phyloP scores from a whole-genome alignment of 371 early-diverging fungal species.

The Conidiobolus incongruus region DNA sequence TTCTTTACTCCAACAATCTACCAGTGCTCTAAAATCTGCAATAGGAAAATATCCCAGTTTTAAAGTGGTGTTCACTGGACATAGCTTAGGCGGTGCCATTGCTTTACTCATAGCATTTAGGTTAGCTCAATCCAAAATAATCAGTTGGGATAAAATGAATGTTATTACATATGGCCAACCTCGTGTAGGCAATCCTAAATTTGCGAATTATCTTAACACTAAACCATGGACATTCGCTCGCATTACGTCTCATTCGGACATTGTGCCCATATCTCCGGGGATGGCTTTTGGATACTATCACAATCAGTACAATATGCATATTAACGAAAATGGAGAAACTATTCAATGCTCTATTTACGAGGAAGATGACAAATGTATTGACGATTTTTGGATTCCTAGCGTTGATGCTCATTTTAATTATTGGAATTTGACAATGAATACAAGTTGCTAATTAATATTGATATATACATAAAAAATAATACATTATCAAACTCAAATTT shows the following conservation, averaged over 20 bases:
- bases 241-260: neutral
- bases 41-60: neutral
- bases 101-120: neutral
- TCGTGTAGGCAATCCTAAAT: neutral
- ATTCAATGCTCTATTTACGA: too few species aligned
- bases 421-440: too few species aligned
- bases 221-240: neutral
- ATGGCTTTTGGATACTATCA: too few species aligned
- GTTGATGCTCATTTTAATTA: too few species aligned
- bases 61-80: neutral
- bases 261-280: too few species aligned
- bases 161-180: constrained; percentile 2
- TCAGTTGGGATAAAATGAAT: neutral
- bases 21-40: neutral
- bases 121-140: neutral
- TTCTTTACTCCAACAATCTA: neutral
- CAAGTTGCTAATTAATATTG: too few species aligned
- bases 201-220: neutral
- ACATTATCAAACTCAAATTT: too few species aligned
- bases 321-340: too few species aligned
- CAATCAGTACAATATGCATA: too few species aligned
- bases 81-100: constrained; percentile 2
- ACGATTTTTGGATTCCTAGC: too few species aligned
- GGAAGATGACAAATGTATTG: too few species aligned
- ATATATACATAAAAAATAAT: too few species aligned